Evolutionary conservation across 2,329 filamentous ascomycete genomes (phyloP).

Genomic region (Periconia digitata): DNA sequence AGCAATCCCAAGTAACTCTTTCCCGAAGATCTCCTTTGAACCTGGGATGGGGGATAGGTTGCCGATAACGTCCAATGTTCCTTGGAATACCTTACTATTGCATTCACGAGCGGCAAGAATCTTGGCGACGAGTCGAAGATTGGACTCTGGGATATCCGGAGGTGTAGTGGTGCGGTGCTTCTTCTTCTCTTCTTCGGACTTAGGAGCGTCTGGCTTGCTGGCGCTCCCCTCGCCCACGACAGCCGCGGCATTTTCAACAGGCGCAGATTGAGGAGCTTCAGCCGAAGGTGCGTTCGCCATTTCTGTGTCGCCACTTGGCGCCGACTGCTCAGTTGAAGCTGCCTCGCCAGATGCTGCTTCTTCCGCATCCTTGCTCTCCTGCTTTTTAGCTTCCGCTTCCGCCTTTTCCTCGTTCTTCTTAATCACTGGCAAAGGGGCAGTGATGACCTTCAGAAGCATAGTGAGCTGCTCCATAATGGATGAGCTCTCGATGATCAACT

Average conservation of each 20-base stretch:
- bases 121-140: conserved; percentile 91
- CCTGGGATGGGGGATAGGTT: conserved; percentile 92
- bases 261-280: conserved; percentile 38
- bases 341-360: conserved; percentile 23
- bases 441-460: conserved; percentile 83
- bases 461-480: conserved; percentile 93
- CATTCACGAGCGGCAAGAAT: conserved; percentile 96
- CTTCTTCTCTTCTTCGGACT: conserved; percentile 58
- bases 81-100: conserved; percentile 96
- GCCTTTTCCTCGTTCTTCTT: conserved; percentile 70
- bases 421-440: conserved; percentile 80
- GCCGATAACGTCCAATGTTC: conserved; percentile 97
- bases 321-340: conserved; percentile 13
- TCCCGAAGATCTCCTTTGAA: conserved; percentile 87
- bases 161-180: conserved; percentile 69
- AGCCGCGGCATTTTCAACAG: background rate
- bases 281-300: conserved; percentile 33
- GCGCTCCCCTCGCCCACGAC: conserved; percentile 19
- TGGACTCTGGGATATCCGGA: conserved; percentile 83
- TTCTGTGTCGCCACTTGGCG: conserved; percentile 20
- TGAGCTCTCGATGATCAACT: conserved; percentile 95
- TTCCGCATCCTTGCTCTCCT: conserved; percentile 20
- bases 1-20: conserved; percentile 86
- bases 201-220: conserved; percentile 40
- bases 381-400: conserved; percentile 50